Conservation (phyloP, 176 grass and related monocot genomes). For the Oryza punctata region DNA sequence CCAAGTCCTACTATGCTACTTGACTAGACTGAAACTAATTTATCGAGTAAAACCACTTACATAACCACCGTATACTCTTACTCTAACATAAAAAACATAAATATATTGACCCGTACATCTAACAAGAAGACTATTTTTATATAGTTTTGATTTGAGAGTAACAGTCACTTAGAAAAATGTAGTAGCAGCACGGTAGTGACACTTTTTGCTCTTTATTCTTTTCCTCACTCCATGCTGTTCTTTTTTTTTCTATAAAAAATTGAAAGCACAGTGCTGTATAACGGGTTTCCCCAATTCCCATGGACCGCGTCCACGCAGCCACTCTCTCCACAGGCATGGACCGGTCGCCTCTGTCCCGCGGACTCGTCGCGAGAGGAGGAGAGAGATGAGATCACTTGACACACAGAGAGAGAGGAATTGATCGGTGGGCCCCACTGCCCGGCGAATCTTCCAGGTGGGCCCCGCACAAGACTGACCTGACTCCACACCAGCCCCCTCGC, state of each 20-base stretch:
- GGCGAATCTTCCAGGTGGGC: constrained; percentile 34
- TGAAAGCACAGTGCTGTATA: neutral
- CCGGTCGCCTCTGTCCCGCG: neutral
- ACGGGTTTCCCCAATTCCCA: neutral
- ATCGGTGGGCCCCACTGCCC: constrained; percentile 17
- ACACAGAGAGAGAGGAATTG: constrained; percentile 8
- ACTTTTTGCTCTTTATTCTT: neutral
- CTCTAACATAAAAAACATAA: too few relatives aligned
- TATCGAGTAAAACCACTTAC: too few relatives aligned
- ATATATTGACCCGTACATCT: too few relatives aligned
- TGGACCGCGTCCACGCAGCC: constrained; percentile 15
- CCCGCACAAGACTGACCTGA: neutral
- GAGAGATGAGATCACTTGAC: neutral
- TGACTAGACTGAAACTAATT: too few relatives aligned
- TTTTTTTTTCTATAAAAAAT: neutral
- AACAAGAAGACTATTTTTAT: too few relatives aligned
- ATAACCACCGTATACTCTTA: too few relatives aligned
- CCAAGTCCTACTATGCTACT: too few relatives aligned
- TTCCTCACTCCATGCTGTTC: neutral
- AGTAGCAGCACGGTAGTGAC: neutral
- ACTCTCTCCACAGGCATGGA: neutral
- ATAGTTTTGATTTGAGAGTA: too few relatives aligned
- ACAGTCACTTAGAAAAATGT: too few relatives aligned
- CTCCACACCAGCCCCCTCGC: too few relatives aligned
- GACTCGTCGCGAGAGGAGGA: too few relatives aligned